Base-by-base conservation (phyloP, 2,329 filamentous ascomycete genomes). In the Cladophialophora yegresii region DNA sequence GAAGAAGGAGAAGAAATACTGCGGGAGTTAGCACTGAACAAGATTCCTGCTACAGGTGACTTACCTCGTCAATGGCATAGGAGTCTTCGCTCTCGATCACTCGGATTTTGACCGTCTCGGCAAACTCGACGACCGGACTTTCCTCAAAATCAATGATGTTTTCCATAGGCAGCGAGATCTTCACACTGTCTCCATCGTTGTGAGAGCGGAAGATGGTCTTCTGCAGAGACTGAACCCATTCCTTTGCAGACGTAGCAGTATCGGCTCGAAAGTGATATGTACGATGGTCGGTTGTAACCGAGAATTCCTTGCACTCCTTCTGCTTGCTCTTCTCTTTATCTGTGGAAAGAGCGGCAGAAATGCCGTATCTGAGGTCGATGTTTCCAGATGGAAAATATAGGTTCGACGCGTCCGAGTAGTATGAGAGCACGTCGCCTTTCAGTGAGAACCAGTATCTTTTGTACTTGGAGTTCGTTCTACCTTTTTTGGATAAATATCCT, bases 1-100 rank as follows among this genome's bases (percentile, higher is more conserved):
- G 75, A 97, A 96, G 77, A 98, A 98, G 0, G 93, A 95, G 76
- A 99, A 98, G 75, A 96, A 98, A 75, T 98, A 97, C 87, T 93
- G 65, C 10, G 51, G 2, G 20, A 20, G 26, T 67, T 59, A 67
- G 65, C 16, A 32, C 23, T 43, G 22, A 54, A 16, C 51, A 61
- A 43, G 28, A 64, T 22, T 57, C 2, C 32, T n/a, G 28, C 51
- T 23, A 26, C 26, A 33, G n/a, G 54, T 3, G n/a, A 74, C 79
- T 68, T 79, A 91, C 90, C 83, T 99, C 95, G 72, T 99, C 95
- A 68, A 98, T 91, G 2, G 93, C 93, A 77, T 90, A 98, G 0
- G 92, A 96, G 76, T 97, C 93, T 69, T 95, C 91, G 69, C 92
- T 96, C 73, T 97, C 93, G 62, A 98, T 88, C 50, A 97, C 92